A percentile compares a stretch with the other conserved stretches of the same genome.
These are phyloP conservation scores for Phylloporus scabripes DNA, from an alignment of 768 basidiomycete genomes.

Conservation along the genomic window DNA sequence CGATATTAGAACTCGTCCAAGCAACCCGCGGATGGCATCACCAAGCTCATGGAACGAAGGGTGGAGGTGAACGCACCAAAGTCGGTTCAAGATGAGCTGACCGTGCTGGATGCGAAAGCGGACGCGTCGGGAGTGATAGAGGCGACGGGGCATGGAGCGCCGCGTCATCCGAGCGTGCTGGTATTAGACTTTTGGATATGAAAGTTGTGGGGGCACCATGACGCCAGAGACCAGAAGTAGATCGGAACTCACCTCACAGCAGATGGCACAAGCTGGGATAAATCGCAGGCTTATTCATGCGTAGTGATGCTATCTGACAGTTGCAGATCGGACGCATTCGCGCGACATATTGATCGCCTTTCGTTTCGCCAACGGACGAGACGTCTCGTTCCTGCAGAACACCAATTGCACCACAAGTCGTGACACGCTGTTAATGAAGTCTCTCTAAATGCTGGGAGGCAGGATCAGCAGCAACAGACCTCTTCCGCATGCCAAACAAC, in stretches of 20 bases:
- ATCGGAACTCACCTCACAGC: constrained; percentile 30
- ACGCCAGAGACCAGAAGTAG: too few relatives aligned
- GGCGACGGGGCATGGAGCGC: too few relatives aligned
- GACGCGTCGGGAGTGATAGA: too few relatives aligned
- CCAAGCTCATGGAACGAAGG: too few relatives aligned
- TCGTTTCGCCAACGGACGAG: constrained; percentile 35
- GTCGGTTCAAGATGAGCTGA: too few relatives aligned
- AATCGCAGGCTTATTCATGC: constrained; percentile 11
- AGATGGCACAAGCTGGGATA: constrained; percentile 4
- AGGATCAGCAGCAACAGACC: constrained; percentile 31
- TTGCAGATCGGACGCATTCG: constrained; percentile 26
- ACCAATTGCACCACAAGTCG: constrained; percentile 47
- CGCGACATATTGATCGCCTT: constrained; percentile 17
- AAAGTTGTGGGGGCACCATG: too few relatives aligned
- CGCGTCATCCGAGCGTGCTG: too few relatives aligned
- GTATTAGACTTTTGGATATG: too few relatives aligned
- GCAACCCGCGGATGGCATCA: too few relatives aligned
- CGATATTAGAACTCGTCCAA: too few relatives aligned
- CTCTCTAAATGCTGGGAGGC: constrained; percentile 28
- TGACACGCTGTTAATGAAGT: constrained; percentile 29
- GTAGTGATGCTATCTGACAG: constrained; percentile 21
- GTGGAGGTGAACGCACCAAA: too few relatives aligned
- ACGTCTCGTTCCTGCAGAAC: constrained; percentile 37
- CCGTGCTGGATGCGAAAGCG: too few relatives aligned
- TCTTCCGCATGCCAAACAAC: constrained; percentile 38